phyloP scores from a whole-genome alignment of 768 basidiomycete genomes.

The Daedaleopsis sinensis region DNA sequence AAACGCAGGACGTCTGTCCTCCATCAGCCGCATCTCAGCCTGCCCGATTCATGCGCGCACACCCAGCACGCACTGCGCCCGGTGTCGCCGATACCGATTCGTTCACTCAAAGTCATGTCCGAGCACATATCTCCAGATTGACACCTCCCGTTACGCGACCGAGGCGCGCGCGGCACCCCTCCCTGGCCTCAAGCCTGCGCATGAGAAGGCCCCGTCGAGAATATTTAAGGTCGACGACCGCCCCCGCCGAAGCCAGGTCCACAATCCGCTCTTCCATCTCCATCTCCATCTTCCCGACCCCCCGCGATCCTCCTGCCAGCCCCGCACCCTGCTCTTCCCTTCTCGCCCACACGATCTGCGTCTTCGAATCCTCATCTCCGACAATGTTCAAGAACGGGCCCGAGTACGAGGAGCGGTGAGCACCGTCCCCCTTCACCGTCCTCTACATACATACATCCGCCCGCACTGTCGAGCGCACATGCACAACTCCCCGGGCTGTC shows the following conservation, averaged over 20 bases:
- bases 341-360: constrained; percentile 13
- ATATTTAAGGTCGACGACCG: constrained; percentile 12
- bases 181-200: constrained; percentile 9
- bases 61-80: constrained; percentile 7
- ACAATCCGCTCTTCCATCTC: constrained; percentile 12
- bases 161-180: constrained; percentile 11
- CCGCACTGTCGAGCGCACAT: not conserved
- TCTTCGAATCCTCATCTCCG: constrained; percentile 5
- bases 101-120: constrained; percentile 22
- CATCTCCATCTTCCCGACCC: constrained; percentile 5
- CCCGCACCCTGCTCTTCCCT: constrained; percentile 5
- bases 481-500: not conserved
- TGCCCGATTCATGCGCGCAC: constrained; percentile 15
- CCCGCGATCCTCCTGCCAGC: constrained; percentile 4
- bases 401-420: constrained; percentile 31
- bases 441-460: not conserved
- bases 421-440: not conserved
- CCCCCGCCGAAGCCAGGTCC: constrained; percentile 1
- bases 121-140: constrained; percentile 16
- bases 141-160: constrained; percentile 18
- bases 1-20: constrained; percentile 6
- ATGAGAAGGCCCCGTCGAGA: constrained; percentile 11
- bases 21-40: constrained; percentile 10
- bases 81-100: constrained; percentile 18
- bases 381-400: constrained; percentile 30